A percentile compares a stretch with the other conserved stretches of the same genome.
Evolutionary conservation across 2,329 filamentous ascomycete genomes (phyloP).

Genomic region (Apiospora sp.): DNA sequence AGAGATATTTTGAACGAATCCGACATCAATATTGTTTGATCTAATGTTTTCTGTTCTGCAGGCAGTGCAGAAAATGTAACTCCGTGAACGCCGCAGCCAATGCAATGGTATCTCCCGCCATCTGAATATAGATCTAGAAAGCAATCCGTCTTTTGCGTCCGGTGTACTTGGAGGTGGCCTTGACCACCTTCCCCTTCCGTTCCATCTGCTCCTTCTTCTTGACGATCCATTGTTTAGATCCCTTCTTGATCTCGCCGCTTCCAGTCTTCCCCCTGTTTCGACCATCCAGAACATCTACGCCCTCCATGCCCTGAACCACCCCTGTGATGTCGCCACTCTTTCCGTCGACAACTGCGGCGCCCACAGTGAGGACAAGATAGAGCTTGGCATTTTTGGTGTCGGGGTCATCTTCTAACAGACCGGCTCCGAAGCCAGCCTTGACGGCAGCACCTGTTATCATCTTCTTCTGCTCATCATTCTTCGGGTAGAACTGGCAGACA

Average conservation of each 20-base stretch:
- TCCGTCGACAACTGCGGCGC: slow-evolving; percentile 60
- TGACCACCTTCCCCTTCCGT: slow-evolving; percentile 92
- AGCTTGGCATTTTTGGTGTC: slow-evolving; percentile 96
- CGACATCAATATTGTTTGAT: not conserved
- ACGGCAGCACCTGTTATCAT: slow-evolving; percentile 95
- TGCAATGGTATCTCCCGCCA: slow-evolving; percentile 34
- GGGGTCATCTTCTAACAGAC: slow-evolving; percentile 92
- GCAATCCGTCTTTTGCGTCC: slow-evolving; percentile 83
- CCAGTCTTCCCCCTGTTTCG: slow-evolving; percentile 60
- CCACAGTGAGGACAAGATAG: slow-evolving; percentile 94
- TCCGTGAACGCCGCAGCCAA: slow-evolving; percentile 27
- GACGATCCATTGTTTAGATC: slow-evolving; percentile 83
- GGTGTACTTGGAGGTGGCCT: slow-evolving; percentile 91
- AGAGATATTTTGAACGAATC: not conserved
- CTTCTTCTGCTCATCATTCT: slow-evolving; percentile 87
- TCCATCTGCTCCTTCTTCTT: slow-evolving; percentile 94
- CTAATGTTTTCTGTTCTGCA: not conserved
- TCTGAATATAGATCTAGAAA: slow-evolving; percentile 61
- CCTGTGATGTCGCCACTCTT: slow-evolving; percentile 84
- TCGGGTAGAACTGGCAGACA: slow-evolving; percentile 98
- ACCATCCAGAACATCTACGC: slow-evolving; percentile 81
- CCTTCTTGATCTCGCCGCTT: slow-evolving; percentile 73
- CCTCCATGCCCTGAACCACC: slow-evolving; percentile 88
- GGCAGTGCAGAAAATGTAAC: slow-evolving; percentile 8
- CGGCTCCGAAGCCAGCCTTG: slow-evolving; percentile 93